Conservation (phyloP, 2,329 filamentous ascomycete genomes). For the Pyricularia grisea region DNA sequence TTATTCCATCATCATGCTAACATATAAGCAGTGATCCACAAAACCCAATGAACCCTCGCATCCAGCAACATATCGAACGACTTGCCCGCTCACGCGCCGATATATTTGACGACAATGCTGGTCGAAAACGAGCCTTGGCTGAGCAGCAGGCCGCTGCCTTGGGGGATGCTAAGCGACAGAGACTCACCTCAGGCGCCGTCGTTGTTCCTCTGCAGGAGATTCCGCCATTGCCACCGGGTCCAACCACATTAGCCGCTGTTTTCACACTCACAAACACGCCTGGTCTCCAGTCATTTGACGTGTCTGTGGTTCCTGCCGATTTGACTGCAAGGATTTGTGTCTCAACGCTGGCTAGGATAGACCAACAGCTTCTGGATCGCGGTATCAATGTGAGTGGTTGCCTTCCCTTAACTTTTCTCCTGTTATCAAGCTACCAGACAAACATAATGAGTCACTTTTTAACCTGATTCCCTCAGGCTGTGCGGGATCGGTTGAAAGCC, state of each 20-base stretch:
- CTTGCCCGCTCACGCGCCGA: constrained; percentile 71
- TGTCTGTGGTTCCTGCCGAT: constrained; percentile 65
- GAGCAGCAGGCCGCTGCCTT: constrained; percentile 62
- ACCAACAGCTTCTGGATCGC: constrained; percentile 57
- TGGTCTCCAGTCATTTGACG: constrained; percentile 71
- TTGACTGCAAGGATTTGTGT: constrained; percentile 76
- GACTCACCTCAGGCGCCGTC: constrained; percentile 44
- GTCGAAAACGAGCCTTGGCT: constrained; percentile 66
- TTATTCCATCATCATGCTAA: not conserved
- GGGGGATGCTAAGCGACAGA: constrained; percentile 76
- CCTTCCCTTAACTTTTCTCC: not conserved
- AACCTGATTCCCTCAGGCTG: constrained; percentile 24
- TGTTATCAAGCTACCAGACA: constrained; percentile 13
- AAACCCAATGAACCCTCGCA: constrained; percentile 63
- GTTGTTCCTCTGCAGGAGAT: constrained; percentile 38
- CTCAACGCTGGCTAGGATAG: constrained; percentile 63
- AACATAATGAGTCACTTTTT: too few species aligned
- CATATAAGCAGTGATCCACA: constrained; percentile 57
- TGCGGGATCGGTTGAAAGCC: constrained; percentile 39
- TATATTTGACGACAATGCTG: constrained; percentile 62
- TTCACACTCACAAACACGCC: constrained; percentile 76
- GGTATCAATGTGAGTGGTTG: constrained; percentile 57
- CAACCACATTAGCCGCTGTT: constrained; percentile 70
- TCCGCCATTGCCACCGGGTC: constrained; percentile 64
- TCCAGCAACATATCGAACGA: constrained; percentile 81